Evolutionary conservation across 352 stramenopile species (phyloP).

Genomic region (Phytophthora cryptogea): DNA sequence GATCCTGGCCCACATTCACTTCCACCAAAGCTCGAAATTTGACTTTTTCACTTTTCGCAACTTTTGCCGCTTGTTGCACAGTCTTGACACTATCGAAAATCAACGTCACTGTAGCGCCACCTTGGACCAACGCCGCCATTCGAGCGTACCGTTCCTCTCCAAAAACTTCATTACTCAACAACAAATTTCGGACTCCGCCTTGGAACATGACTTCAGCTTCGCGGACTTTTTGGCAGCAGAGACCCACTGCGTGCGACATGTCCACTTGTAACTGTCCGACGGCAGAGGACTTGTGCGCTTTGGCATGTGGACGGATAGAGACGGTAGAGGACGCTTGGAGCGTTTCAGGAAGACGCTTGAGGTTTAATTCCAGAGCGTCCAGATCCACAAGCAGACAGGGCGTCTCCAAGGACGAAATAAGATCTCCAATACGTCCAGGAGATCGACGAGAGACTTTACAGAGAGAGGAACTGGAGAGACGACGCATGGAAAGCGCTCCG

Average conservation of each 20-base stretch:
- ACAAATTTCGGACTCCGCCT: constrained; percentile 53
- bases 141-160: constrained; percentile 48
- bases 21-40: constrained; percentile 67
- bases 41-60: constrained; percentile 29
- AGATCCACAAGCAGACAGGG: constrained; percentile 71
- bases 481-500: constrained; percentile 13
- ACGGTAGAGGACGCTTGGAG: constrained; percentile 35
- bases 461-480: constrained; percentile 5
- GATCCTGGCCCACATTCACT: constrained; percentile 75
- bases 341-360: constrained; percentile 42
- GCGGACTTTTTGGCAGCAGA: constrained; percentile 75
- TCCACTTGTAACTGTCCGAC: constrained; percentile 56
- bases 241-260: constrained; percentile 46
- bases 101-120: constrained; percentile 55
- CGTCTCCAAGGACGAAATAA: constrained; percentile 55
- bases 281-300: constrained; percentile 69
- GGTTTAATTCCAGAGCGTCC: constrained; percentile 63
- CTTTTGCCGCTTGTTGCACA: constrained; percentile 44
- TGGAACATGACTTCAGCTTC: constrained; percentile 78
- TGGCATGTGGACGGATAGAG: constrained; percentile 68
- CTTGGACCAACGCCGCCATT: constrained; percentile 44
- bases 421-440: constrained; percentile 36
- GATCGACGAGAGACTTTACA: constrained; percentile 22
- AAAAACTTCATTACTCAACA: constrained; percentile 77
- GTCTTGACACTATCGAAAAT: constrained; percentile 60